Percentiles rank a stretch among this genome's conserved stretches.
Conservation (phyloP, 192 early-diverging fungal genomes). For the Backusella australiensis region DNA sequence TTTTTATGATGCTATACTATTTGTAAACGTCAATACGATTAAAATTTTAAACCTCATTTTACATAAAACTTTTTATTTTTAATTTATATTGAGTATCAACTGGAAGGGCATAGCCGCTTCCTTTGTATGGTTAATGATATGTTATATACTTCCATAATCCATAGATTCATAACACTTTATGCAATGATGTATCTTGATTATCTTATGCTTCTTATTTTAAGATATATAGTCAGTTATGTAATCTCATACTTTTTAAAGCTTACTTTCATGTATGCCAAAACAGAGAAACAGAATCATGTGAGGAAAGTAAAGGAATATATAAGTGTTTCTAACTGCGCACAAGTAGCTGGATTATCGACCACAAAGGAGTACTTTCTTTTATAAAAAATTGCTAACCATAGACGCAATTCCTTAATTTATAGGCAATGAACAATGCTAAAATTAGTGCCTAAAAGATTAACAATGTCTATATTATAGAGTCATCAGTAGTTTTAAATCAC, state of each 20-base stretch:
- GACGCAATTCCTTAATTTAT: neutral
- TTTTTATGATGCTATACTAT: no score
- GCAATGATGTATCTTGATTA: no score
- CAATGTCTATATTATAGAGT: neutral
- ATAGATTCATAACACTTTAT: no score
- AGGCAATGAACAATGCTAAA: neutral
- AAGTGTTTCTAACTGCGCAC: neutral
- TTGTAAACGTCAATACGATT: no score
- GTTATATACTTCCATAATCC: no score
- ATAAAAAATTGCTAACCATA: neutral
- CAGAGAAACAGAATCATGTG: neutral
- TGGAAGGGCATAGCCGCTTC: no score
- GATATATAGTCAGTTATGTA: no score
- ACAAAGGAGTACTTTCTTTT: neutral
- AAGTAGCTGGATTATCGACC: neutral
- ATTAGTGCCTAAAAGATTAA: neutral
- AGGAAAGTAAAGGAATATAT: neutral
- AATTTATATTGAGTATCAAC: no score
- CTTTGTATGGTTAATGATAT: no score
- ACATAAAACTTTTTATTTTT: no score
- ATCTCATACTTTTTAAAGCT: neutral
- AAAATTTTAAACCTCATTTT: no score
- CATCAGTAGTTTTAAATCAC: neutral
- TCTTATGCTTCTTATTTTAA: no score
- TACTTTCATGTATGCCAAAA: neutral